Evolutionary conservation across 371 early-diverging fungal genomes (phyloP).

Genomic region (Mortierella sp.): DNA sequence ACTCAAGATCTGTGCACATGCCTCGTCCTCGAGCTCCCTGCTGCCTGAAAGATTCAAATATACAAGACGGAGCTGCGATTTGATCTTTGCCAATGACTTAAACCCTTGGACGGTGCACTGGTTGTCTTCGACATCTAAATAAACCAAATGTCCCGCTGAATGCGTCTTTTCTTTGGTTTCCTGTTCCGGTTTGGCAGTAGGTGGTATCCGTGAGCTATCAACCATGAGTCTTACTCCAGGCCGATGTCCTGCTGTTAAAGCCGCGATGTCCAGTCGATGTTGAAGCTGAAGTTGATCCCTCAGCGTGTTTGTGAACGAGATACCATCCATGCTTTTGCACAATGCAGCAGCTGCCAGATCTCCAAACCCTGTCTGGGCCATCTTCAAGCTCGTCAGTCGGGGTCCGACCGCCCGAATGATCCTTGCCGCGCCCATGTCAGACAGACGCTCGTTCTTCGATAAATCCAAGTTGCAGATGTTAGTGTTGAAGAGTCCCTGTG

Average conservation of each 20-base stretch:
- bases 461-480: slow-evolving; percentile 42
- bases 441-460: slow-evolving; percentile 37
- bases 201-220: background rate
- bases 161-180: slow-evolving; percentile 27
- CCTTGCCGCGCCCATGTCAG: slow-evolving; percentile 34
- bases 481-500: slow-evolving; percentile 41
- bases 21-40: slow-evolving; percentile 23
- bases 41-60: slow-evolving; percentile 43
- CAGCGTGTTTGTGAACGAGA: slow-evolving; percentile 30
- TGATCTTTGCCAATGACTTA: slow-evolving; percentile 25
- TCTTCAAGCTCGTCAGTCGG: slow-evolving; percentile 35
- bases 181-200: background rate
- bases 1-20: slow-evolving; percentile 33
- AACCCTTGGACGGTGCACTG: slow-evolving; percentile 40
- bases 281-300: slow-evolving; percentile 38
- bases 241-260: slow-evolving; percentile 36
- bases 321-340: slow-evolving; percentile 46
- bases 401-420: slow-evolving; percentile 42
- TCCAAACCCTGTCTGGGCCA: slow-evolving; percentile 51
- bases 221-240: slow-evolving; percentile 23
- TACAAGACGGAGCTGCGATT: slow-evolving; percentile 24
- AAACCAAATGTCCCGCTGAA: slow-evolving; percentile 24
- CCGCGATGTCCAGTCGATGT: slow-evolving; percentile 36
- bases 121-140: slow-evolving; percentile 46
- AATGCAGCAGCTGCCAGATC: slow-evolving; percentile 36